Base-by-base conservation (phyloP, 768 basidiomycete genomes). In the Lyophyllum shimeji region DNA sequence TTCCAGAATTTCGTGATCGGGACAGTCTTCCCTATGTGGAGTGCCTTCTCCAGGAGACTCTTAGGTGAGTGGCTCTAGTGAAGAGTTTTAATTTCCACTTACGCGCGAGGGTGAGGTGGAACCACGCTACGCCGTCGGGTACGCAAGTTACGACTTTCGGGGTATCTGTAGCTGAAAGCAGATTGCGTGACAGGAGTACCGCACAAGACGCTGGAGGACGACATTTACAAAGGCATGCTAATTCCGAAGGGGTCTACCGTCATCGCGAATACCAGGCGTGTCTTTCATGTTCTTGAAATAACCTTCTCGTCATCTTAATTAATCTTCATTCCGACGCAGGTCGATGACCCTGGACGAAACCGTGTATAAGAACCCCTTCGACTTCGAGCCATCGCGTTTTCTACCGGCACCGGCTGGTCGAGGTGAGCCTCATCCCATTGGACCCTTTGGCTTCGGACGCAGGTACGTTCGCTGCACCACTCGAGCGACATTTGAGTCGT, bases 31-130 rank as follows among this genome's bases (percentile, higher is more conserved):
- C 59, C 7, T 60, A 50, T 29, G 4, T 60, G 3, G 59, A 57
- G n/a, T 56, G 54, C 33, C 29, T 66, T 27, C 21, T 60, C 29
- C 65, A 63, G 39, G 64, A 65, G 37, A 54, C 55, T 0, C 50
- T 61, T 15, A 34, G 64, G 62, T 57, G 51, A 65, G 25, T 61
- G 56, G 6, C 63, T 55, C 12, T 53, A 65, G 0, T 40, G 6
- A 15, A 24, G 44, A 12, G 12, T 25, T 3, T 24, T 15, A 12
- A 27, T 27, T 24, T n/a, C 13, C 8, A 6, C 3, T 24, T 12
- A 13, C 24, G 3, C 20, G 2, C 8, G 2, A 24, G 6, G n/a
- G 6, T n/a, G 4, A 40, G 39, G 15, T 40, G 39, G 44, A 27
- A 24, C 20, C 20, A 45, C 8, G 44, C 44, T 5, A 18, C 44